phyloP scores from a whole-genome alignment of 495 filamentous ascomycete genomes.

The Lepraria neglecta region DNA sequence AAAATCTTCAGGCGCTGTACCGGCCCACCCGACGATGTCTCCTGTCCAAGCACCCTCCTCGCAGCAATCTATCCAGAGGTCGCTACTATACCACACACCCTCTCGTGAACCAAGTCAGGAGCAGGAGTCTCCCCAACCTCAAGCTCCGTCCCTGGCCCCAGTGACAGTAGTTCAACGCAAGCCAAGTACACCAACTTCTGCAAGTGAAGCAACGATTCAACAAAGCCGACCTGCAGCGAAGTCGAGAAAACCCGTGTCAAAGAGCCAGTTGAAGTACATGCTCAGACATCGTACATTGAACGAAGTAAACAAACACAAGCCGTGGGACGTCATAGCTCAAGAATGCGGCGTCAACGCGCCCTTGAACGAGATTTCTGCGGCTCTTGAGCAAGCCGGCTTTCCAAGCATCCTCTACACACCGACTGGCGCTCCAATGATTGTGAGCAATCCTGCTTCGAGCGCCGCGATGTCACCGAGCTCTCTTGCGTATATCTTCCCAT shows the following conservation, averaged over 20 bases:
- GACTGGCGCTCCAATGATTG: not conserved
- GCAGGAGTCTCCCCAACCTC: not conserved
- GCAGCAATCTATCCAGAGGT: not conserved
- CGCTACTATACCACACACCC: too few relatives aligned
- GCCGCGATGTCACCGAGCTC: not conserved
- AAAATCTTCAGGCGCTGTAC: not conserved
- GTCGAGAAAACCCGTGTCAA: not conserved
- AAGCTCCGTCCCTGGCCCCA: not conserved
- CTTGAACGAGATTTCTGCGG: not conserved
- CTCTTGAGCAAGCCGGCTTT: constrained; percentile 4
- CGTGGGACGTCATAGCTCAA: constrained; percentile 3
- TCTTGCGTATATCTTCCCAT: not conserved
- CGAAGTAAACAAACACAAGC: not conserved
- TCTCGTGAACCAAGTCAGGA: not conserved
- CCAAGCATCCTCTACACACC: not conserved
- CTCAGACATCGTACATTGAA: constrained; percentile 2
- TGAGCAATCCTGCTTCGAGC: not conserved
- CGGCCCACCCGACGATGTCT: not conserved
- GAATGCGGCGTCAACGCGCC: not conserved
- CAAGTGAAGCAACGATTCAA: not conserved
- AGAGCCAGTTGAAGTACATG: constrained; percentile 4
- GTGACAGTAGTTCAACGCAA: not conserved
- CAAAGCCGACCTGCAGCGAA: not conserved
- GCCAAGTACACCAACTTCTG: not conserved
- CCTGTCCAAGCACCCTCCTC: not conserved